Evolutionary conservation across 225 moss, liverwort and hornwort genomes (phyloP).

Genomic region (Bryoerythrophyllum caledonicum): DNA sequence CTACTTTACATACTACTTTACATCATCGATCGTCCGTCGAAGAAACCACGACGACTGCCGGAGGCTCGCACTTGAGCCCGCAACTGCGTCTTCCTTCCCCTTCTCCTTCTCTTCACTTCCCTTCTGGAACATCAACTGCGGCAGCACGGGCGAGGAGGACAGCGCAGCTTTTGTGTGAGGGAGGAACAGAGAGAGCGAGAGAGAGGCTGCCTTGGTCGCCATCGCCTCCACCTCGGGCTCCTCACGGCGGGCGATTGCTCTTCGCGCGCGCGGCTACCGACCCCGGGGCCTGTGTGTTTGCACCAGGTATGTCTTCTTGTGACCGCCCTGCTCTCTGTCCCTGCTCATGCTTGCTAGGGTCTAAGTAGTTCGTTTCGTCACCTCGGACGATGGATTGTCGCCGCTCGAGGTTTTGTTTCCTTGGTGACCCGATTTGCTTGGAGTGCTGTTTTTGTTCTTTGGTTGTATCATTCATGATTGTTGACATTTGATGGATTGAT

Average conservation of each 20-base stretch:
- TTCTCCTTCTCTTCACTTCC: background rate
- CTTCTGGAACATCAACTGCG: background rate
- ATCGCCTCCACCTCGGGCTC: too few species aligned
- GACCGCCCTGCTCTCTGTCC: too few species aligned
- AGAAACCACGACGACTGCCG: background rate
- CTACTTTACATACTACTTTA: too few species aligned
- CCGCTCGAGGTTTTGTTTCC: background rate
- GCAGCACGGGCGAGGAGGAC: background rate
- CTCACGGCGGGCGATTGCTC: too few species aligned
- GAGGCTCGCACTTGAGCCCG: too few species aligned
- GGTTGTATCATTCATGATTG: background rate
- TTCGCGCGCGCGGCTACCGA: background rate
- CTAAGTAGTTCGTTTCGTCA: background rate
- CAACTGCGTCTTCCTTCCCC: too few species aligned
- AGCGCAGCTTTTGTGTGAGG: background rate
- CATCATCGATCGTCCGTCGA: background rate
- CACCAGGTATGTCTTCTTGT: background rate
- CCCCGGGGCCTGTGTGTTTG: background rate
- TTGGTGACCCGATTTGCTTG: too few species aligned
- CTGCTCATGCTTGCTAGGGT: background rate
- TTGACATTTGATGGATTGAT: background rate
- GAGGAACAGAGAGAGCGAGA: background rate
- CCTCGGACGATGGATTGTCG: background rate
- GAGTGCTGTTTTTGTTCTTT: background rate
- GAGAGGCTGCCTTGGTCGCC: background rate